phyloP scores from a whole-genome alignment of 148 eudicot species.

The Fallopia convolvulus region DNA sequence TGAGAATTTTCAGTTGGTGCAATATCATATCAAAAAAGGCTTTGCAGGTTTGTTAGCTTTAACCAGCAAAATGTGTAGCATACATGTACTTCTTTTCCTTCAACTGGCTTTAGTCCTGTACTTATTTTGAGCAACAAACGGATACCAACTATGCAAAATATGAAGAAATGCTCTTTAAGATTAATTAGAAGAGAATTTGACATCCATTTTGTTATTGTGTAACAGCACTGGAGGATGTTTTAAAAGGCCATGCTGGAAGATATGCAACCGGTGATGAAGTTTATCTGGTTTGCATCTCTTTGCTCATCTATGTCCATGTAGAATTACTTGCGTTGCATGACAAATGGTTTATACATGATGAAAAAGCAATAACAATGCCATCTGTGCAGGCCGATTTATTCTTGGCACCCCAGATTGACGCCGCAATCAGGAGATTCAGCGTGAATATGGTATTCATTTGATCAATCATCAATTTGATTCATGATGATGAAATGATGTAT shows the following conservation, averaged over 20 bases:
- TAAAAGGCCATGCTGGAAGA: constrained; percentile 58
- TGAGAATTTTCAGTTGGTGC: constrained; percentile 46
- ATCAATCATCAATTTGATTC: neutral
- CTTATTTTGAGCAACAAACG: too few species aligned
- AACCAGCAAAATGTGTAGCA: neutral
- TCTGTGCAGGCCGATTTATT: constrained; percentile 71
- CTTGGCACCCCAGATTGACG: constrained; percentile 72
- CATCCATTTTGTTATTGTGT: neutral
- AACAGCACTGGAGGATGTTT: constrained; percentile 78
- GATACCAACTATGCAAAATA: neutral
- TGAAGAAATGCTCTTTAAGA: neutral
- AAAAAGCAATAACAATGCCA: neutral
- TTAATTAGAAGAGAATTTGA: neutral
- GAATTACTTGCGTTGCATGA: neutral
- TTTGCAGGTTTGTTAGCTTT: constrained; percentile 36
- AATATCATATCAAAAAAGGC: constrained; percentile 50
- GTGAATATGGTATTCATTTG: constrained; percentile 53
- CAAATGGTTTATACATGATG: neutral
- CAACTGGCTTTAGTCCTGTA: neutral
- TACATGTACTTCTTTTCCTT: neutral
- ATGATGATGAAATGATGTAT: neutral
- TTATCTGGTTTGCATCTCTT: constrained; percentile 47
- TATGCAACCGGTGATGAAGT: constrained; percentile 93
- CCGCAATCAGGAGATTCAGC: constrained; percentile 46
- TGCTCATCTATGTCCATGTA: neutral